These are phyloP conservation scores for Tylopilus vinaceipallidus DNA, from an alignment of 768 basidiomycete genomes.

Conservation along the genomic window DNA sequence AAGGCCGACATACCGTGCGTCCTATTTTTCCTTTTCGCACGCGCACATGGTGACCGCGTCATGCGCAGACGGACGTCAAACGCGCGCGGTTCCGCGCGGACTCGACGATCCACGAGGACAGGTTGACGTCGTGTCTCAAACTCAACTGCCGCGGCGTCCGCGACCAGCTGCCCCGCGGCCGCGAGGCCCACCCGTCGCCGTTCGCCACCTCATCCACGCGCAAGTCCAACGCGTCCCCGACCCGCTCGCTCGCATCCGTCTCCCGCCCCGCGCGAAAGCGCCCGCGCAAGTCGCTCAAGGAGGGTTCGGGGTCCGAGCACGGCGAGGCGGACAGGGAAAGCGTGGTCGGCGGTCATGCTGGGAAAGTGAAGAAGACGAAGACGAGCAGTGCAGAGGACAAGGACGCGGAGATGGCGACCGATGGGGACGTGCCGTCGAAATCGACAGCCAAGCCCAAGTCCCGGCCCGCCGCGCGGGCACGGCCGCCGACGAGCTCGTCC, in stretches of 20 bases:
- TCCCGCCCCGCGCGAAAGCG: constrained; percentile 24
- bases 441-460: constrained; percentile 15
- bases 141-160: constrained; percentile 52
- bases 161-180: constrained; percentile 16
- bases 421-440: constrained; percentile 11
- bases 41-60: too few species aligned
- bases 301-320: constrained; percentile 15
- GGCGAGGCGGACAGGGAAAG: constrained; percentile 15
- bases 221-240: constrained; percentile 24
- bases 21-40: too few species aligned
- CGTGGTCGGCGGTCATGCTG: not conserved
- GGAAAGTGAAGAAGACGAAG: constrained; percentile 12
- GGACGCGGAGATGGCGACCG: constrained; percentile 9
- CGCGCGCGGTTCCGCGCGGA: constrained; percentile 80
- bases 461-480: constrained; percentile 10
- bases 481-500: constrained; percentile 6
- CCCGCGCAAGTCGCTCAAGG: constrained; percentile 23
- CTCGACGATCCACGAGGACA: constrained; percentile 63
- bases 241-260: constrained; percentile 18
- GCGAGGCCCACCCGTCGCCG: not conserved
- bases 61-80: constrained; percentile 67
- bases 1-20: constrained; percentile 69
- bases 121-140: constrained; percentile 56
- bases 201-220: constrained; percentile 16
- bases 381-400: constrained; percentile 1